A percentile compares a stretch with the other conserved stretches of the same genome.
Conservation (phyloP, 2,329 filamentous ascomycete species). For the Hymenoscyphus fructigenus region DNA sequence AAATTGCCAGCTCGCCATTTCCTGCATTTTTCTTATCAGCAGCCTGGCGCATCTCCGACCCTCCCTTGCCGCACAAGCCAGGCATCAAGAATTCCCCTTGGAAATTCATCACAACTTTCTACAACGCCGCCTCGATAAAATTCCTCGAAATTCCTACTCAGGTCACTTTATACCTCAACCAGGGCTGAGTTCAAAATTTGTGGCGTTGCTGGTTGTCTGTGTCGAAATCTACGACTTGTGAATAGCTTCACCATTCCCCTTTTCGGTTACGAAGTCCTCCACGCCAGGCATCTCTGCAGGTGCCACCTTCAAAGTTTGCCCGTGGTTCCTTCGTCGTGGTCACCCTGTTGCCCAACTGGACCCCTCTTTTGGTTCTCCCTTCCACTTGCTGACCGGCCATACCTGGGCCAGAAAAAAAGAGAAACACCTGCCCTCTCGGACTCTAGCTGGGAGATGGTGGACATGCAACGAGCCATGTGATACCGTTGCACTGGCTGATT, state of each 20-base stretch:
- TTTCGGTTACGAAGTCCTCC: conserved; percentile 23
- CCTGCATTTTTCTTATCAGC: conserved; percentile 2
- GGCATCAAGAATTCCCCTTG: conserved; percentile 8
- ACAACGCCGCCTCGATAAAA: conserved; percentile 6
- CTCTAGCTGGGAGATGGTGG: neutral
- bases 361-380: neutral
- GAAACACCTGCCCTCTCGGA: neutral
- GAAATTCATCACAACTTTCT: conserved; percentile 6
- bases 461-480: neutral
- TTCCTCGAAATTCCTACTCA: conserved; percentile 16
- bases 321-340: neutral
- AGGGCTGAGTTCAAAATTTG: conserved; percentile 32
- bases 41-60: neutral
- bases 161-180: neutral
- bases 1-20: neutral
- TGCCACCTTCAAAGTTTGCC: neutral
- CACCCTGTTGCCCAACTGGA: neutral
- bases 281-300: conserved; percentile 25
- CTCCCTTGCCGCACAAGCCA: conserved; percentile 11
- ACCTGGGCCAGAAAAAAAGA: no score
- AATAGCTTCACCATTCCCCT: conserved; percentile 26
- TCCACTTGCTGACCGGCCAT: neutral
- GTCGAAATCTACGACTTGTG: conserved; percentile 21
- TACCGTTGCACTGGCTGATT: neutral
- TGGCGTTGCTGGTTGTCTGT: conserved; percentile 20